A percentile compares a stretch with the other conserved stretches of the same genome.
Evolutionary conservation across 345 rosid species (phyloP).

Genomic region (Rubroshorea leprosula): DNA sequence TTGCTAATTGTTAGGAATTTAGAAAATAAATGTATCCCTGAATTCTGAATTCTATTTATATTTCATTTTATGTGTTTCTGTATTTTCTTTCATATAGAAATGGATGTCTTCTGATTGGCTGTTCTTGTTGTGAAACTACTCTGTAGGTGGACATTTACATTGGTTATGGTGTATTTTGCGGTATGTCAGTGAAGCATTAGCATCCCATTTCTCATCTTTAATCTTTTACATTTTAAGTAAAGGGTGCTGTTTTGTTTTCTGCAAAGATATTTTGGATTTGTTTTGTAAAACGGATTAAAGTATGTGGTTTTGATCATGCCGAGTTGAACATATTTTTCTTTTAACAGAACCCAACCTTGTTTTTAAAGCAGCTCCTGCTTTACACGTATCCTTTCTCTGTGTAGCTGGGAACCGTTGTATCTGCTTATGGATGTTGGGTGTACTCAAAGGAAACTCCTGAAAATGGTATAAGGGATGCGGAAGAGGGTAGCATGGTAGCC

Average conservation of each 20-base stretch:
- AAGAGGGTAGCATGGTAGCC: slow-evolving; percentile 15
- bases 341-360: not conserved
- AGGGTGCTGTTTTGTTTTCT: not conserved
- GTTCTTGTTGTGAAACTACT: slow-evolving; percentile 8
- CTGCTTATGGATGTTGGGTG: slow-evolving; percentile 74
- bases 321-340: not conserved
- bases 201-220: not conserved
- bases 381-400: not conserved
- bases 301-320: not conserved
- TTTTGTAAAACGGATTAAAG: too few relatives aligned
- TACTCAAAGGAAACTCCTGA: slow-evolving; percentile 17
- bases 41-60: not conserved
- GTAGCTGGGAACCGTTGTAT: slow-evolving; percentile 61
- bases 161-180: slow-evolving; percentile 79
- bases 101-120: not conserved
- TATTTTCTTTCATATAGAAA: not conserved
- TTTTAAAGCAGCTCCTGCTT: slow-evolving; percentile 2
- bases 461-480: slow-evolving; percentile 27
- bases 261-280: not conserved
- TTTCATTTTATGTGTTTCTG: not conserved
- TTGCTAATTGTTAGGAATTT: not conserved
- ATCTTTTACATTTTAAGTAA: not conserved
- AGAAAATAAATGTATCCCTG: not conserved
- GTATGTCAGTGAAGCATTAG: slow-evolving; percentile 40
- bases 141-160: slow-evolving; percentile 84